A percentile compares a stretch with the other conserved stretches of the same genome.
Evolutionary conservation across 139 green algal genomes (phyloP).

Genomic region (Ettlia oleoabundans): DNA sequence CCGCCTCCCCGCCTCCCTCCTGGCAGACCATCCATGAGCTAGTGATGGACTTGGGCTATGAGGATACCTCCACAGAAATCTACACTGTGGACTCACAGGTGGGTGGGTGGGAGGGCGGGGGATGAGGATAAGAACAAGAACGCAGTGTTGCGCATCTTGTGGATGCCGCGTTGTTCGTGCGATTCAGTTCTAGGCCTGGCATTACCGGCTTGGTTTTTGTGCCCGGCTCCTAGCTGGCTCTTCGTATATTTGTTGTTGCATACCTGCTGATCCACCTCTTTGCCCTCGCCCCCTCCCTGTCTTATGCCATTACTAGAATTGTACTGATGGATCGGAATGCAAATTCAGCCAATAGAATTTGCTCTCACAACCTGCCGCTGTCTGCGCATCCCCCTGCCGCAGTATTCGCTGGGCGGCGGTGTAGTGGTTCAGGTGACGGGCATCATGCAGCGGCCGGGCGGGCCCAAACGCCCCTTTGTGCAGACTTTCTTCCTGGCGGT

Average conservation of each 20-base stretch:
- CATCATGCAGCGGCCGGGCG: conserved; percentile 46
- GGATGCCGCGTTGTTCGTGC: background rate
- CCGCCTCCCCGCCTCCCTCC: background rate
- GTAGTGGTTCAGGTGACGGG: conserved; percentile 82
- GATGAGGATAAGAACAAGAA: no score
- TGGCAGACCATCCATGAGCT: conserved; percentile 82
- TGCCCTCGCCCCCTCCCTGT: background rate
- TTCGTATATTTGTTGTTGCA: no score
- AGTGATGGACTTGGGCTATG: conserved; percentile 67
- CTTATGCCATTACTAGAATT: background rate
- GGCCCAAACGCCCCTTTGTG: conserved; percentile 69
- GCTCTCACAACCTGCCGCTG: background rate
- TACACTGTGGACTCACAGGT: conserved; percentile 82
- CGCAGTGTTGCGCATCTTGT: background rate
- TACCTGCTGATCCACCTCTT: no score
- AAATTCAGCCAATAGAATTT: no score
- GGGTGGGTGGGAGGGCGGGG: background rate
- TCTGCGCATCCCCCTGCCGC: background rate
- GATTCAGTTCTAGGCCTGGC: no score
- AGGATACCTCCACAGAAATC: conserved; percentile 67
- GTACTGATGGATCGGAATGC: no score
- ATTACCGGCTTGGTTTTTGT: no score
- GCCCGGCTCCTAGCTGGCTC: no score
- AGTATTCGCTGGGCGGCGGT: conserved; percentile 65
- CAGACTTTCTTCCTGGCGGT: conserved; percentile 93